These are phyloP conservation scores for Blastomyces percursus DNA, from an alignment of 2,329 filamentous ascomycete genomes.

Conservation along the genomic window DNA sequence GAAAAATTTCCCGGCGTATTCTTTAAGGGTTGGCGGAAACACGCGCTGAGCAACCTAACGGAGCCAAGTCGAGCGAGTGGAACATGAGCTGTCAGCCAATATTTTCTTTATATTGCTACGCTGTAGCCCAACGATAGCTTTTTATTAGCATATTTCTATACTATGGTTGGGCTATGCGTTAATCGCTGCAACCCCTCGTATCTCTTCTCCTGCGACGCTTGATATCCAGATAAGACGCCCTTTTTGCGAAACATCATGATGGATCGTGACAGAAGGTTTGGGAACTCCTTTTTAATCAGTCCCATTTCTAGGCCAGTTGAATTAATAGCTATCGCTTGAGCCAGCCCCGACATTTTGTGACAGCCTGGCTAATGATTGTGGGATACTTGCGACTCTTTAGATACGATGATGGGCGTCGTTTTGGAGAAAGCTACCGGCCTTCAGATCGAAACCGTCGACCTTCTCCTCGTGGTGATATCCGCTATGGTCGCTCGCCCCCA, in stretches of 20 bases:
- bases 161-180: neutral
- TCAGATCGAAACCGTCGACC: slow-evolving; percentile 23
- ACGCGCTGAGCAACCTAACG: neutral
- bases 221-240: neutral
- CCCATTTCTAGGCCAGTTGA: neutral
- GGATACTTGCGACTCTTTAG: slow-evolving; percentile 13
- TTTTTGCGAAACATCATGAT: slow-evolving; percentile 16
- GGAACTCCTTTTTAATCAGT: slow-evolving; percentile 3
- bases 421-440: slow-evolving; percentile 35
- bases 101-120: neutral
- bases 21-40: neutral
- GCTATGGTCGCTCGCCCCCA: slow-evolving; percentile 26
- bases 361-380: neutral
- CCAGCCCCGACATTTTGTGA: neutral
- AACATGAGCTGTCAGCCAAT: neutral
- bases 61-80: neutral
- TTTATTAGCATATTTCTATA: neutral
- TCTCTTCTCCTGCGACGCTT: neutral
- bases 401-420: slow-evolving; percentile 27
- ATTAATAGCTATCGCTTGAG: neutral
- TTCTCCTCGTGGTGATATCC: slow-evolving; percentile 28
- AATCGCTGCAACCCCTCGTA: neutral
- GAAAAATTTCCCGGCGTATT: neutral
- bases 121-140: neutral
- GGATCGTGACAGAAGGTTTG: slow-evolving; percentile 37